phyloP scores from a whole-genome alignment of 768 basidiomycete species.

The Hygrophoropsis aurantiaca region DNA sequence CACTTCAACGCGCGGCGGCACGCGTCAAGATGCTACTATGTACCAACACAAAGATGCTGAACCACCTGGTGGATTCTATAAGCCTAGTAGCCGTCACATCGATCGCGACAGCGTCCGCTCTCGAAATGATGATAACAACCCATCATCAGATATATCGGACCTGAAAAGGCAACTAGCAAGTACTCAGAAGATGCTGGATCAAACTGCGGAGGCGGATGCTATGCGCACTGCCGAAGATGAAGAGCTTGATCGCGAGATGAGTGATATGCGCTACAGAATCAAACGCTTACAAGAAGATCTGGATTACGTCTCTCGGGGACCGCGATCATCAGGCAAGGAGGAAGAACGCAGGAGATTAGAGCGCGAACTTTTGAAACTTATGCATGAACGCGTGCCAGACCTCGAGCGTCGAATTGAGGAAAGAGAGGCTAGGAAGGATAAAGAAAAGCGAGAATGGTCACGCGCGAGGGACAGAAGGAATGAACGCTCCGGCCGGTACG shows the following conservation, averaged over 20 bases:
- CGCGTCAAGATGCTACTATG: constrained; percentile 83
- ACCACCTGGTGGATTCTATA: constrained; percentile 68
- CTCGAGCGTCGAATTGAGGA: constrained; percentile 83
- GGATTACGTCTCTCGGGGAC: constrained; percentile 79
- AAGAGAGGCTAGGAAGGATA: constrained; percentile 70
- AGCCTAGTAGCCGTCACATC: constrained; percentile 78
- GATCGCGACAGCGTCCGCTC: constrained; percentile 81
- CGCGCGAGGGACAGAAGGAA: constrained; percentile 84
- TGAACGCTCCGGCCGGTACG: constrained; percentile 71
- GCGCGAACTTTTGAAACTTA: constrained; percentile 77
- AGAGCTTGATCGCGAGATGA: constrained; percentile 85
- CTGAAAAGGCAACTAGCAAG: constrained; percentile 82
- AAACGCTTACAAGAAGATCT: constrained; percentile 88
- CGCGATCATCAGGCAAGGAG: constrained; percentile 70
- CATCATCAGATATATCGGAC: constrained; percentile 72
- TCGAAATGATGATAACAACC: constrained; percentile 62
- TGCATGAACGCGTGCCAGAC: constrained; percentile 91
- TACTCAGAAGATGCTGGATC: constrained; percentile 80
- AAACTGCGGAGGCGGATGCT: constrained; percentile 61
- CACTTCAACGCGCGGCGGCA: constrained; percentile 51
- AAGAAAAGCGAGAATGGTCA: constrained; percentile 76
- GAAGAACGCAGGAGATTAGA: constrained; percentile 86
- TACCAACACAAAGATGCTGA: constrained; percentile 79
- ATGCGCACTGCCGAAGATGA: constrained; percentile 78
- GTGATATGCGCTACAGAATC: constrained; percentile 82